Base-by-base conservation (phyloP, 129 eudicot genomes). In the Oenanthe sinensis region DNA sequence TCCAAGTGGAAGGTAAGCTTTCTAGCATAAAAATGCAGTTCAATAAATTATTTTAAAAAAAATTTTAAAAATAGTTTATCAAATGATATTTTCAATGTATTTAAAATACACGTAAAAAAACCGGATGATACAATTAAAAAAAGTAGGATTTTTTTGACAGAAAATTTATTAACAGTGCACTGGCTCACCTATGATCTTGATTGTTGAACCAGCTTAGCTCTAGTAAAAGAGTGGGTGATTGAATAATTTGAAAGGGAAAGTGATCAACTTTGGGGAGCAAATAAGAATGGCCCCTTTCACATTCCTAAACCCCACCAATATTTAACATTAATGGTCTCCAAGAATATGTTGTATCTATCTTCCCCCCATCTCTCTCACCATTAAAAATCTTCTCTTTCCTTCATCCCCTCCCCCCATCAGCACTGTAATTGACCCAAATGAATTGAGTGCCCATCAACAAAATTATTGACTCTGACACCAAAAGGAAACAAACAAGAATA, bases 391-490 rank as follows among this genome's bases (percentile, higher is more conserved):
- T 63, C 71, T 63, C 39, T 11, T 8, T 9, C 70, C 70, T 62
- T 62, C 69, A 60, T n/a, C 68, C 30, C n/a, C n/a, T n/a, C n/a
- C n/a, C 71, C 69, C 71, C 40, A 28, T 30, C 40, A 63, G 16
- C 40, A 63, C 19, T 62, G 33, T 26, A 9, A 26, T 20, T 10
- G 37, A 28, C 37, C 37, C 37, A 10, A 62, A 9, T 11, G 2
- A 62, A 48, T 13, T 48, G 39, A 62, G 70, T 63, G 40, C 17
- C 71, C 28, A 28, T 63, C 39, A 26, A 11, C 6, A 3, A 55
- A 26, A 63, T 63, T 24, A 63, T 63, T 63, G 71, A 63, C 71
- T 12, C 3, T 63, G 71, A 63, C 71, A 63, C 37, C 71, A 63
- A 28, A 63, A 63, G 6, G 2, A 14, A 63, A 63, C 6, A 12